Conservation (phyloP, 306 rosid genomes). For the Trichosanthes truncata region DNA sequence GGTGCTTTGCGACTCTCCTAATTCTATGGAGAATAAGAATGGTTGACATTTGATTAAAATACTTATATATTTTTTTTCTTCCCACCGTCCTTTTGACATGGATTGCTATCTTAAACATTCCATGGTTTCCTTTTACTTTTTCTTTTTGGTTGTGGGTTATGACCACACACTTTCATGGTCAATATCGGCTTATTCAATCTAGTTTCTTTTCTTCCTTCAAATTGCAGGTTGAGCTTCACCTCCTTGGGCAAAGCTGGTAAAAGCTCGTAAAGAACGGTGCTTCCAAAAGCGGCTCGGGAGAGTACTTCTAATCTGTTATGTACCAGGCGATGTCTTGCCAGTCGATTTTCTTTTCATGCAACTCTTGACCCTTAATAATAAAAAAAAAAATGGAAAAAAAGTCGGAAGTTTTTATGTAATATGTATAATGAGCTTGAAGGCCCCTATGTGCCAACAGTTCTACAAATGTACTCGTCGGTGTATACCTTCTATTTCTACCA, state of each 20-base stretch:
- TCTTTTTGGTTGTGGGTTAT: neutral
- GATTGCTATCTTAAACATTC: neutral
- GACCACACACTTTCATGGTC: neutral
- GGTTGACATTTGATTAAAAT: neutral
- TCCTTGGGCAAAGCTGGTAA: constrained; percentile 64
- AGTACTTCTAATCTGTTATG: neutral
- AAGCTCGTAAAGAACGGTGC: constrained; percentile 29
- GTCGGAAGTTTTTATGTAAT: neutral
- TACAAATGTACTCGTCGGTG: neutral
- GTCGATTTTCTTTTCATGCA: neutral
- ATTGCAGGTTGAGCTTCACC: constrained; percentile 76
- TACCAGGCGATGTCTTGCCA: neutral
- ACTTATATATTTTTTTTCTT: neutral
- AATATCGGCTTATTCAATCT: neutral
- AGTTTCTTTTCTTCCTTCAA: neutral
- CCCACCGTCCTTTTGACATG: neutral
- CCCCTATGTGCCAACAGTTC: neutral
- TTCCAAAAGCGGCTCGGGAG: neutral
- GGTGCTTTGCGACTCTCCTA: constrained; percentile 24
- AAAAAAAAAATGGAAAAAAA: neutral
- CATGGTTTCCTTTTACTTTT: neutral
- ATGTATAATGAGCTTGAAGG: neutral
- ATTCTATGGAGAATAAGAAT: neutral
- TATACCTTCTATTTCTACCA: neutral
- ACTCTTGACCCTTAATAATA: neutral